Conservation (phyloP, 257 asterid genomes). For the Lycium ferocissimum region DNA sequence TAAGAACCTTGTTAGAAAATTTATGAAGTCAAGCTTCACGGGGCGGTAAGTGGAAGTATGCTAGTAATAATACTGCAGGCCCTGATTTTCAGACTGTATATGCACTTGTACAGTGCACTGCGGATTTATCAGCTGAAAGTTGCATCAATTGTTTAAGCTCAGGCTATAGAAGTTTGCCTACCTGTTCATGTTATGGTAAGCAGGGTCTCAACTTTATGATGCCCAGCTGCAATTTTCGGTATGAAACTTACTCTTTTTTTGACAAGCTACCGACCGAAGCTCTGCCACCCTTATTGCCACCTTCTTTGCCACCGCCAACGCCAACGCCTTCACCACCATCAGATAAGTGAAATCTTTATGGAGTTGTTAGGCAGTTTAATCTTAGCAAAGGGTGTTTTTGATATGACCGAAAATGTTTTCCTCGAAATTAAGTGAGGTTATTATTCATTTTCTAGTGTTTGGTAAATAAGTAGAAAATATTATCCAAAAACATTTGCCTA, state of each 20-base stretch:
- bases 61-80: not conserved
- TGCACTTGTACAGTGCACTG: constrained; percentile 22
- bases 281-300: not conserved
- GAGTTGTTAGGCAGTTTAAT: not conserved
- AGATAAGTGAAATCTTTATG: not conserved
- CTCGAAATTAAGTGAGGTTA: too few relatives aligned
- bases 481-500: too few relatives aligned
- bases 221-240: constrained; percentile 12
- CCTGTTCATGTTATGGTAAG: not conserved
- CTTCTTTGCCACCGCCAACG: not conserved
- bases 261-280: not conserved
- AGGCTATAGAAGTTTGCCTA: not conserved
- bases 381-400: too few relatives aligned
- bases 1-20: too few relatives aligned
- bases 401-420: too few relatives aligned
- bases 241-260: not conserved
- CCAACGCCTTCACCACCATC: not conserved
- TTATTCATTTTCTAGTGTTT: too few relatives aligned
- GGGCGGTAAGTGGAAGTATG: constrained; percentile 24
- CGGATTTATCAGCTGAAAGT: not conserved
- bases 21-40: not conserved
- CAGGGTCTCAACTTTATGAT: not conserved
- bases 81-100: constrained; percentile 18
- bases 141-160: not conserved
- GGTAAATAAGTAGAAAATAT: too few relatives aligned